Percentiles rank a stretch among this genome's conserved stretches.
Evolutionary conservation across 2,329 filamentous ascomycete species (phyloP).

Genomic region (Sphaerostilbella broomeana): DNA sequence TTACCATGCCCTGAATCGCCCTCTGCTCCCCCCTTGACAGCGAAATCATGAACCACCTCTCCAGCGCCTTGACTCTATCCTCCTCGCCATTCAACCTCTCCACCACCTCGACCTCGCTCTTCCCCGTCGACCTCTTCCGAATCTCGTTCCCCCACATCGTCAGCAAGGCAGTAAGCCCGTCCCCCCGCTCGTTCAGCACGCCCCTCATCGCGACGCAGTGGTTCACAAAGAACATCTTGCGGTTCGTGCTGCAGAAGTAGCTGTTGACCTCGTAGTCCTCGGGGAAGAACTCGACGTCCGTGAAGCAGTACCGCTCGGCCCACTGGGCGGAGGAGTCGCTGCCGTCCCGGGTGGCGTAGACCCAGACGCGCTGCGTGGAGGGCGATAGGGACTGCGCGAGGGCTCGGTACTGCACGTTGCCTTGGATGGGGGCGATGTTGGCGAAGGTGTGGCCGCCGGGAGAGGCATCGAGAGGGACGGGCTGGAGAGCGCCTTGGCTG

Average conservation of each 20-base stretch:
- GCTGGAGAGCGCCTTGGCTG: constrained; percentile 32
- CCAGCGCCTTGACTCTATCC: constrained; percentile 42
- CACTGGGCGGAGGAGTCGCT: constrained; percentile 32
- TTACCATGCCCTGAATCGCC: constrained; percentile 38
- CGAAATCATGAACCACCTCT: constrained; percentile 43
- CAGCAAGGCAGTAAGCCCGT: constrained; percentile 29
- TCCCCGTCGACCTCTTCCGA: constrained; percentile 33
- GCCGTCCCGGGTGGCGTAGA: constrained; percentile 30
- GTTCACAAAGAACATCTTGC: constrained; percentile 32
- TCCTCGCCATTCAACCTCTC: constrained; percentile 39
- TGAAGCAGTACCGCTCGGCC: constrained; percentile 45
- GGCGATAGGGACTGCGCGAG: constrained; percentile 28
- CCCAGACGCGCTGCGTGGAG: constrained; percentile 30
- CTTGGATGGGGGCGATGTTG: constrained; percentile 38
- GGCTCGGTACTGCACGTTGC: constrained; percentile 35
- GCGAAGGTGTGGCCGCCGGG: constrained; percentile 19
- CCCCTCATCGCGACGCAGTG: constrained; percentile 30
- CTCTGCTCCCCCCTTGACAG: constrained; percentile 39
- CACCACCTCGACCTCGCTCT: constrained; percentile 28
- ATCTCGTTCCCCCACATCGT: constrained; percentile 39
- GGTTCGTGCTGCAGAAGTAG: constrained; percentile 29
- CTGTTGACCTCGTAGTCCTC: constrained; percentile 44
- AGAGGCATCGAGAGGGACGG: constrained; percentile 27
- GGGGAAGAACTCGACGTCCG: constrained; percentile 41
- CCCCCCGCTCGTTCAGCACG: constrained; percentile 18